Percentiles rank a stretch among this genome's conserved stretches.
Evolutionary conservation across 2,329 filamentous ascomycete genomes (phyloP).

Genomic region (Stagonosporopsis chrysanthemi): DNA sequence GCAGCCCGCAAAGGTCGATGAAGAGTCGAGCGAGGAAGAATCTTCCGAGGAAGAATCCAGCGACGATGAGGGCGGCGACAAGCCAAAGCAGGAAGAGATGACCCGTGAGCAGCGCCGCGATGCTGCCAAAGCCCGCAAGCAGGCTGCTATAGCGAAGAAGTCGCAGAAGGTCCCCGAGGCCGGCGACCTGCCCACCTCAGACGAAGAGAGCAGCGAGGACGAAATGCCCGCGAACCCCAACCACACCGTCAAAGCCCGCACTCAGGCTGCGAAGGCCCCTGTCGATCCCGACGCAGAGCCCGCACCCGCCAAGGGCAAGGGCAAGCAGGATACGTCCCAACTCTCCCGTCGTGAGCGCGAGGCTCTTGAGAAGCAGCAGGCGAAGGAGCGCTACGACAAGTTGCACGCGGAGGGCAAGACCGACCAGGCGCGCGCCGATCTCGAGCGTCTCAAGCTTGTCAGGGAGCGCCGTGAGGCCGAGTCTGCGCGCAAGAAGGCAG

Average conservation of each 20-base stretch:
- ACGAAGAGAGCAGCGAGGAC: conserved; percentile 63
- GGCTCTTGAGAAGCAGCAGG: conserved; percentile 84
- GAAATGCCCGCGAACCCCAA: conserved; percentile 90
- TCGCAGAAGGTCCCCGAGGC: conserved; percentile 76
- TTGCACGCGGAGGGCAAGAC: conserved; percentile 95
- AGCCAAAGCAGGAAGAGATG: conserved; percentile 62
- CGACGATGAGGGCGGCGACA: conserved; percentile 49
- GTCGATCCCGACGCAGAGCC: conserved; percentile 54
- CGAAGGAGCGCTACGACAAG: conserved; percentile 89
- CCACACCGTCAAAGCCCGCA: conserved; percentile 72
- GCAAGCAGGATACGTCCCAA: conserved; percentile 62
- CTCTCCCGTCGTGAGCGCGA: conserved; percentile 75
- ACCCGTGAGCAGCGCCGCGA: conserved; percentile 89
- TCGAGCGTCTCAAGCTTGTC: conserved; percentile 82
- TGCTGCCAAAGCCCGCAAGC: conserved; percentile 88
- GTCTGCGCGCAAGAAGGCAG: conserved; percentile 78
- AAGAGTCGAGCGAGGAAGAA: conserved; percentile 51
- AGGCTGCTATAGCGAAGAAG: conserved; percentile 81
- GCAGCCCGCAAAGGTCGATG: conserved; percentile 59
- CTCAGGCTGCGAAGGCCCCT: conserved; percentile 69
- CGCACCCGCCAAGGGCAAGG: conserved; percentile 62
- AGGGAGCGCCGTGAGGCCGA: conserved; percentile 87
- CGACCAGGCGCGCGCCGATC: conserved; percentile 88
- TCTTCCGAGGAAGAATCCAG: conserved; percentile 57
- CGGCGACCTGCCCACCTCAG: conserved; percentile 81